A percentile compares a stretch with the other conserved stretches of the same genome.
Conservation (phyloP, 352 stramenopile genomes). For the Thraustochytrium sp. region DNA sequence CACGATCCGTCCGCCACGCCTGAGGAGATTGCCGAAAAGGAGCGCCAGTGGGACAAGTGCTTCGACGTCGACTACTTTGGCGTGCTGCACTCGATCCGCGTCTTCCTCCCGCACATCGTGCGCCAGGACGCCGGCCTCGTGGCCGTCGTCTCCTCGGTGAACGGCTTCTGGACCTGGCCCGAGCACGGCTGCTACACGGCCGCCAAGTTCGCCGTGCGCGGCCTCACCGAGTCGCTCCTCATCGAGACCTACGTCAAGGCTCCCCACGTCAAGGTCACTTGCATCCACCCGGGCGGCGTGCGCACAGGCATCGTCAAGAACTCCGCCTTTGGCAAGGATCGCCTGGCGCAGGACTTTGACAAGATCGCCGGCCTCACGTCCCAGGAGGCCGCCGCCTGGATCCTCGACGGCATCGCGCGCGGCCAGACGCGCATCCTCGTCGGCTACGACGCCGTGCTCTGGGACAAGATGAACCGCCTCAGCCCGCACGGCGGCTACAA, state of each 20-base stretch:
- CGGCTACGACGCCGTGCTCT: conserved; percentile 25
- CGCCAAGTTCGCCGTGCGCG: conserved; percentile 33
- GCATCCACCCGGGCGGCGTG: conserved; percentile 7
- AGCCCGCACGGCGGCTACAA: neutral
- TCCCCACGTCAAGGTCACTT: conserved; percentile 12
- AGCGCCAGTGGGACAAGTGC: conserved; percentile 19
- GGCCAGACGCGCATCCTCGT: conserved; percentile 41
- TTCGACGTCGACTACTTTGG: conserved; percentile 38
- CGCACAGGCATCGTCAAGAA: conserved; percentile 21
- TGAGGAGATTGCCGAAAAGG: neutral
- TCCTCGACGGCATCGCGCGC: conserved; percentile 9
- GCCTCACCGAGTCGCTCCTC: conserved; percentile 26
- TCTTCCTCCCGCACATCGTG: conserved; percentile 27
- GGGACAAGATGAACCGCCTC: conserved; percentile 1
- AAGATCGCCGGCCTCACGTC: neutral
- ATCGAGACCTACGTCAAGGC: conserved; percentile 33
- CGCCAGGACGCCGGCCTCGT: conserved; percentile 2
- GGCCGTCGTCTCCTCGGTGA: neutral
- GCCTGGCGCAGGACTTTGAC: neutral
- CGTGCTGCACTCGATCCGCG: conserved; percentile 24
- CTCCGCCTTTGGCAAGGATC: neutral
- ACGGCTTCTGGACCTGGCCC: conserved; percentile 28
- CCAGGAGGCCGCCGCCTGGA: conserved; percentile 11
- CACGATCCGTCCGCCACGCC: neutral
- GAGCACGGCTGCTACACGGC: conserved; percentile 34